Base-by-base conservation (phyloP, 257 asterid genomes). In the Plantago major region DNA sequence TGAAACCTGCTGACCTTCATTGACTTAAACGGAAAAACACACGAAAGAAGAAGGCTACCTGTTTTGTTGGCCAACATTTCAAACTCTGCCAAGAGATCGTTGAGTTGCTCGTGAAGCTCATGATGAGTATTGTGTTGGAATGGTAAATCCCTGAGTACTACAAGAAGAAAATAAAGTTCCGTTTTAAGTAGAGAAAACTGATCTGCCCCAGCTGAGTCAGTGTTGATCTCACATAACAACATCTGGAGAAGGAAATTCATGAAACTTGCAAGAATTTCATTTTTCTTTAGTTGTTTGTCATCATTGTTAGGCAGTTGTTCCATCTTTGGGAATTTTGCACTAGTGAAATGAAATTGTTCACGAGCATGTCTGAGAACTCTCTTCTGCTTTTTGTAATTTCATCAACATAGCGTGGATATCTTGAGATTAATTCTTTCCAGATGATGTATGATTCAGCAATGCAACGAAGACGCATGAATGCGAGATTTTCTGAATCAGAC, bases 241-340 rank as follows among this genome's bases (percentile, higher is more conserved):
- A 61, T 1, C 46, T 26, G 44, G 47, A 46, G 44, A 3, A 61
- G 66, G 55, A 61, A 61, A 9, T 14, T 15, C 45, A 61, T 45
- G 12, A 61, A 61, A 45, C 7, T 28, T 6, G 55, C 66, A 5
- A 61, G 5, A 8, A 61, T 15, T 30, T 61, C 66, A n/a, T 46
- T 45, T 61, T 46, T 28, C 55, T 46, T 45, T 4, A 7, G 66
- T n/a, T 37, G 6, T 2, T 44, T 18, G 28, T 6, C 30, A 2
- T 14, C 15, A 33, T 33, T 33, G 26, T 57, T 5, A 15, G 15
- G 18, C 10, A 42, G 16, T 7, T 42, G 17, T 14, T 16, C 4
- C 15, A 26, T 12, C 22, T 14, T 45, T 33, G 65, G 65, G 11
- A 60, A 44, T 11, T 9, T 2, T 26, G 22, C 38, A 60, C 55